Conservation (phyloP, 192 early-diverging fungal species). For the Oehlia diaphana region DNA sequence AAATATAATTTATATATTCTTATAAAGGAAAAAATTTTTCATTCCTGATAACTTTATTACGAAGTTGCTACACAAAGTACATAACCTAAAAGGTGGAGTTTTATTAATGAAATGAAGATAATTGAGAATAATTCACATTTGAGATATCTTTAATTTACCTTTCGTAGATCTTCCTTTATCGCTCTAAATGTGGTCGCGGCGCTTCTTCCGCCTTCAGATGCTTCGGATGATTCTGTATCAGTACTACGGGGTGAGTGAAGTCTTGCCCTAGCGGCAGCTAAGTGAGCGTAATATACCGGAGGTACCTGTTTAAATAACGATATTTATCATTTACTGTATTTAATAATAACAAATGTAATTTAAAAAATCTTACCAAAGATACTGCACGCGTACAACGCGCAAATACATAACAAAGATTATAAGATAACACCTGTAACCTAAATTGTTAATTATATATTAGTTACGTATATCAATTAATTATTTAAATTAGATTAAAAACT, state of each 20-base stretch:
- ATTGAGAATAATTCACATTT: not conserved
- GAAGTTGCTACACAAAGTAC: not conserved
- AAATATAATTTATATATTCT: no score
- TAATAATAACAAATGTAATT: not conserved
- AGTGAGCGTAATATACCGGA: slow-evolving; percentile 91
- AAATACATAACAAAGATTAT: slow-evolving; percentile 88
- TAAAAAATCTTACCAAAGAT: slow-evolving; percentile 50
- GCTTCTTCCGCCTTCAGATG: not conserved
- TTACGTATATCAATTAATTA: no score
- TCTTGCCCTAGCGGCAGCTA: slow-evolving; percentile 82
- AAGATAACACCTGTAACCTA: slow-evolving; percentile 81
- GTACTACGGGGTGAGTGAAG: slow-evolving; percentile 35
- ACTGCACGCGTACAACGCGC: slow-evolving; percentile 87
- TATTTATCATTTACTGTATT: not conserved
- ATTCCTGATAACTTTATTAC: not conserved
- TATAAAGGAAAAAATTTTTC: no score
- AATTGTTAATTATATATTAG: no score
- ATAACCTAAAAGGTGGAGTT: not conserved
- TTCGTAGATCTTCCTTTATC: slow-evolving; percentile 41
- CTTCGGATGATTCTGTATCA: slow-evolving; percentile 37
- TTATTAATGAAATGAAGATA: not conserved
- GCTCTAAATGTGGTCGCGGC: slow-evolving; percentile 25
- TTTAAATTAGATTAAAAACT: no score
- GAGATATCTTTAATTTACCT: slow-evolving; percentile 14
- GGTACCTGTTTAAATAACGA: slow-evolving; percentile 44